Base-by-base conservation (phyloP, 768 basidiomycete species). In the Podaxis pistillaris region DNA sequence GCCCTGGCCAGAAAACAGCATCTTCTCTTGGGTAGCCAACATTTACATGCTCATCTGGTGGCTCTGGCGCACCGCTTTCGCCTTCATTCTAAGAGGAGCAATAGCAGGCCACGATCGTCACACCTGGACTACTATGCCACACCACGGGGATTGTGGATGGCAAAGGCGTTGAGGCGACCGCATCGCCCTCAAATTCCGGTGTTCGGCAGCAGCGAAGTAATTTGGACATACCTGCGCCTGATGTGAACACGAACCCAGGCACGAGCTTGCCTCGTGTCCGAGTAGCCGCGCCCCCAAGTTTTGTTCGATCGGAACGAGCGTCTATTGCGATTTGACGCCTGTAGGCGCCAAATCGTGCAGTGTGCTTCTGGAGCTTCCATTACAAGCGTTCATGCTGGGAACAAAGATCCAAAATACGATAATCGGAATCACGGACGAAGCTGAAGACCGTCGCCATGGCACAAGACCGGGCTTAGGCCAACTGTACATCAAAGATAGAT, bases 341-440 rank as follows among this genome's bases (percentile, higher is more conserved):
- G 19, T n/a, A 26, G 49, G 61, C 33, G 28, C 61, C 46, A 19
- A 36, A 2, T 62, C 60, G 9, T 47, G 53, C 8, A 30, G 44
- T 13, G 12, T 22, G 46, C 22, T n/a, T 57, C 66, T 65, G 46
- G 37, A 38, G 47, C 66, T 53, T 56, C 46, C 24, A 40, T 40
- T 19, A 63, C 63, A 4, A 41, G 69, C n/a, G 70, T 67, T 55
- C 75, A 76, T 4, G 78, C 81, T 26, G 79, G 78, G 63, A 76
- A 77, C 49, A 77, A 30, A 33, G 33, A 33, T 33, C 33, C 9
- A 33, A 74, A 64, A 78, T 81, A 46, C 71, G 72, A 47, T 76
- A 78, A 60, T 63, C 81, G 38, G 80, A 78, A 64, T 70, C 76
- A 62, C 73, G 74, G 17, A 71, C 70, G 24, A 71, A 33, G 33